Percentiles rank a stretch among this genome's conserved stretches.
phyloP scores from a whole-genome alignment of 257 asterid genomes.

The Verbena officinalis region DNA sequence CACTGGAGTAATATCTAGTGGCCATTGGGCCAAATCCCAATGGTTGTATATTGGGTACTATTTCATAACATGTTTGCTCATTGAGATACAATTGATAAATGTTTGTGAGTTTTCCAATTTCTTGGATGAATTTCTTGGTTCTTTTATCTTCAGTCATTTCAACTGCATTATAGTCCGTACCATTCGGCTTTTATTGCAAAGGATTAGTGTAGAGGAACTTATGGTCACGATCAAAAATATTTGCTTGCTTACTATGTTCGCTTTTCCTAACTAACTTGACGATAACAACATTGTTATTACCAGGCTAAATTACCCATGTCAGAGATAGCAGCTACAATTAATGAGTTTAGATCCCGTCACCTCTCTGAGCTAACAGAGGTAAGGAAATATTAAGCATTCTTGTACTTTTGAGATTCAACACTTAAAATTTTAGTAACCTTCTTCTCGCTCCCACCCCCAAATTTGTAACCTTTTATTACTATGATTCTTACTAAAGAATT shows the following conservation, averaged over 20 bases:
- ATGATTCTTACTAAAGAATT: too few relatives aligned
- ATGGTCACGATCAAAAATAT: neutral
- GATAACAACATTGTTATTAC: neutral
- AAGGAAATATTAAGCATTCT: constrained; percentile 8
- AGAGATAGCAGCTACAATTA: constrained; percentile 75
- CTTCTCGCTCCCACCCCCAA: neutral
- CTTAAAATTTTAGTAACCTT: neutral
- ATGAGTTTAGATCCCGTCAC: constrained; percentile 79
- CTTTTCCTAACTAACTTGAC: neutral
- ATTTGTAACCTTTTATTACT: too few relatives aligned
- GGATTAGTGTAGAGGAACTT: neutral
- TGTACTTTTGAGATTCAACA: neutral
- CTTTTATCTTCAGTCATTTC: neutral
- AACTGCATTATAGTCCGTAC: neutral
- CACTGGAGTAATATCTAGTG: too few relatives aligned
- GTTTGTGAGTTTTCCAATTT: too few relatives aligned
- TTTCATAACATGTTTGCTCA: too few relatives aligned
- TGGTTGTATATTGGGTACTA: too few relatives aligned
- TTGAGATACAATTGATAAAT: too few relatives aligned
- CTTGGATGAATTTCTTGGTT: too few relatives aligned
- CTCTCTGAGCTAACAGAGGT: constrained; percentile 87
- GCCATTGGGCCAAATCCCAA: too few relatives aligned
- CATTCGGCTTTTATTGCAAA: neutral
- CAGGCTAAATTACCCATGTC: constrained; percentile 74
- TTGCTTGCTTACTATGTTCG: neutral